Base-by-base conservation (phyloP, 805 yeast species). In the Wickerhamomyces sydowiorum region DNA sequence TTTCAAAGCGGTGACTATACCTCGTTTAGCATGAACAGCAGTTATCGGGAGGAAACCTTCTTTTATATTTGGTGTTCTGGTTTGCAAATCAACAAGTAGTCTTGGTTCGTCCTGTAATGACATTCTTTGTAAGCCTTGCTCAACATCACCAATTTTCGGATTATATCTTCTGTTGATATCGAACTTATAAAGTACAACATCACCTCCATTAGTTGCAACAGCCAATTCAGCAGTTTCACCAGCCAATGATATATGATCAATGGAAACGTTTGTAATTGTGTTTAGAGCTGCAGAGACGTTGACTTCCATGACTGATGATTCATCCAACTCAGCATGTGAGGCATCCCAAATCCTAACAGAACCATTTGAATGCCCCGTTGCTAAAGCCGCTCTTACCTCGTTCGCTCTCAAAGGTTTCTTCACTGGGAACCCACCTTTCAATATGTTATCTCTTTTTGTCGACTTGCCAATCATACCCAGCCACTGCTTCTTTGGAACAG, bases 281-380 rank as follows among this genome's bases (percentile, higher is more conserved):
- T 70, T 68, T 30, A 81, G 49, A 13, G 79, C 69, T 33, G 67
- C 64, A 1, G 78, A 62, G 10, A 82, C 66, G 51, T 77, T 75
- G 29, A 82, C 71, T 48, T 81, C 86, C 49, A 84, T 65, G 4
- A 79, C 80, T 7, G 75, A 66, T 8, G 74, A 64, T 31, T 79
- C 80, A 43, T 73, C 79, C 7, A 80, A 53, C 47, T 86, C 96
- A 18, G 85, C 84, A 43, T 80, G 78, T 0, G 95, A 79, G 0
- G 88, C 82, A 62, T 91, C 96, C 80, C 89, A 82, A 9, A 91
- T 68, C 41, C 96, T 72, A 0, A 93, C 77, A 28, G 82, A 75
- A 0, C 97, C 98, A 58, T 83, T 83, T 28, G 80, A 76, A 56
- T 93, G 96, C 1, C 97, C 98, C 0, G 96, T 81, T 1, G 88